A percentile compares a stretch with the other conserved stretches of the same genome.
phyloP scores from a whole-genome alignment of 345 rosid species.

The Eucalyptus cladocalyx region DNA sequence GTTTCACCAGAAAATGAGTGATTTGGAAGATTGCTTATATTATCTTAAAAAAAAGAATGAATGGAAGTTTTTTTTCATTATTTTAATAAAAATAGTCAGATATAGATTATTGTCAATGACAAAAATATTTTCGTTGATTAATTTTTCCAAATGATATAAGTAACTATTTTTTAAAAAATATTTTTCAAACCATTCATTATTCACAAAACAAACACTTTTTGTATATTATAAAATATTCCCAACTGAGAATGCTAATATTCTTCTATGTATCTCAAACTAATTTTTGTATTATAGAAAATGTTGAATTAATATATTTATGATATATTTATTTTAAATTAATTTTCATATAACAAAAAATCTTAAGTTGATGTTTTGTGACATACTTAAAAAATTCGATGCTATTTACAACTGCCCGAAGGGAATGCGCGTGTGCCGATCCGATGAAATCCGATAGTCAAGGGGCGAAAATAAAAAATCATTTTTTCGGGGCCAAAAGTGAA shows the following conservation, averaged over 20 bases:
- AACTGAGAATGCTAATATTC: accelerated
- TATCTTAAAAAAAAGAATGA: accelerated
- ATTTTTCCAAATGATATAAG: no score
- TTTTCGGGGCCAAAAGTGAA: neutral
- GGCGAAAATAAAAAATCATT: neutral
- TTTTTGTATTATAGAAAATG: accelerated
- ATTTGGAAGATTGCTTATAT: no score
- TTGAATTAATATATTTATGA: neutral
- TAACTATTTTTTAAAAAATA: no score
- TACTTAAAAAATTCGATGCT: no score
- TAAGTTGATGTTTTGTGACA: accelerated
- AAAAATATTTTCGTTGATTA: accelerated
- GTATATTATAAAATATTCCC: neutral
- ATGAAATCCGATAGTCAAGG: neutral
- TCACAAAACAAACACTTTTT: accelerated
- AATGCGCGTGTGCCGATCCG: neutral
- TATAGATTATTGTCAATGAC: no score
- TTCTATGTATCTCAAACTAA: accelerated
- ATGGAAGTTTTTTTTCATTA: accelerated
- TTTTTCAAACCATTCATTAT: accelerated
- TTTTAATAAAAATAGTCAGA: no score
- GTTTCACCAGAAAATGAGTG: accelerated
- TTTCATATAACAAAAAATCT: neutral
- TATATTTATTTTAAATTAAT: neutral
- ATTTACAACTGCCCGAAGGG: neutral